Evolutionary conservation across 768 basidiomycete species (phyloP), one percentile per base, ranked within the genome.

Genomic region (Serpula lacrymans): DNA sequence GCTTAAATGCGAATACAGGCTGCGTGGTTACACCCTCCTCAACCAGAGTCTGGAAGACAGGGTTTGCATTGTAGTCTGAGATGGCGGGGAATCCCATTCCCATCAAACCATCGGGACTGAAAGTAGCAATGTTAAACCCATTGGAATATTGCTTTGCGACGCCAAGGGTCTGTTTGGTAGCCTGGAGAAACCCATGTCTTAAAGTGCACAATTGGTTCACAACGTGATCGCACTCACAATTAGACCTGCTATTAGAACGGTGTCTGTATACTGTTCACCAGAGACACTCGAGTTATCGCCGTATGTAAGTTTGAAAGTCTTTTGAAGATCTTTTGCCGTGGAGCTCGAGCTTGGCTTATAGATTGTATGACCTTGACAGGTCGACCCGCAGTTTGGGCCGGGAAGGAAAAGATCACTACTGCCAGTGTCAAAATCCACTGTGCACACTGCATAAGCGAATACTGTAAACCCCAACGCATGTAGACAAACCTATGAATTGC

Each of bases 1-100:
- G 60, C 45, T 74, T 72, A 50, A 81, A 69, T 18, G 69, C 65
- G 47, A 81, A 79, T 42, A 68, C 59, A 35, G 58, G 45, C 13
- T 51, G 35, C 27, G 24, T 30, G 2, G 65, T 53, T 24, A 47
- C 42, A 11, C 55, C 58, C 32, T 72, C 60, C 6, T 59, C 50
- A 13, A 73, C 44, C 27, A 78, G 67, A 16, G 69, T 71, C 38
- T 75, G 66, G 51, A 76, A 73, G 34, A 71, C 59, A 1, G 74
- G 67, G 11, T 58, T 50, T 6, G 62, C 42, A 16, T 45, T 33
- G 26, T 65, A 66, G 12, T 42, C 48, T 1, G 74, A 70, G 39
- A 74, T 58, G 27, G 49, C 18, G 5, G 53, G 53, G 54, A 72
- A 76, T 0, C 54, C 69, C 54, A 75, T 55, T 24, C 72, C 72